Evolutionary conservation across 768 basidiomycete species (phyloP).

Genomic region (Strobilomyces dryophilus): DNA sequence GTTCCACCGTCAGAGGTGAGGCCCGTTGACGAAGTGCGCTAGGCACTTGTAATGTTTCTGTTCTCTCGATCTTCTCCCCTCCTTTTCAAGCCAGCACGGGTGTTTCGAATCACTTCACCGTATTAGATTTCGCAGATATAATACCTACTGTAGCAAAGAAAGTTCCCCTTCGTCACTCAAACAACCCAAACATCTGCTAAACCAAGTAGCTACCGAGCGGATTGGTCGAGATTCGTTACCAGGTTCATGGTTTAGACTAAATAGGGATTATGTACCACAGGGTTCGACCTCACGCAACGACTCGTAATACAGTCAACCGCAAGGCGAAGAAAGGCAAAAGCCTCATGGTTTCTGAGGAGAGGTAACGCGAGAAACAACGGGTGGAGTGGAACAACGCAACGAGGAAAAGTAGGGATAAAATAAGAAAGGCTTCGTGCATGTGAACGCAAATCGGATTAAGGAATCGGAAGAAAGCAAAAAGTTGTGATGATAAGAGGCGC

Average conservation of each 20-base stretch:
- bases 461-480: neutral
- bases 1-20: too few species aligned
- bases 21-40: neutral
- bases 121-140: slow-evolving; percentile 1
- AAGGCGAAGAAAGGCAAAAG: neutral
- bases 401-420: slow-evolving; percentile 1
- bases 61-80: neutral
- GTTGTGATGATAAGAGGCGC: slow-evolving; percentile 3
- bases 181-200: neutral
- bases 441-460: neutral
- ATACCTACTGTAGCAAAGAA: slow-evolving; percentile 1
- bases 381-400: neutral
- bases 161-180: neutral
- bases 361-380: slow-evolving; percentile 7
- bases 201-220: neutral
- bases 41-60: neutral
- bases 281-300: slow-evolving; percentile 4
- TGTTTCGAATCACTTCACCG: neutral
- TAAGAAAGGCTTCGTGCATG: neutral
- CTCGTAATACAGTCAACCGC: neutral
- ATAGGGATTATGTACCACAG: slow-evolving; percentile 4
- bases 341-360: neutral
- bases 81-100: neutral
- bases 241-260: neutral
- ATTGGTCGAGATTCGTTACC: neutral